Base-by-base conservation (phyloP, 441 rosid genomes). In the Macaranga tanarius region DNA sequence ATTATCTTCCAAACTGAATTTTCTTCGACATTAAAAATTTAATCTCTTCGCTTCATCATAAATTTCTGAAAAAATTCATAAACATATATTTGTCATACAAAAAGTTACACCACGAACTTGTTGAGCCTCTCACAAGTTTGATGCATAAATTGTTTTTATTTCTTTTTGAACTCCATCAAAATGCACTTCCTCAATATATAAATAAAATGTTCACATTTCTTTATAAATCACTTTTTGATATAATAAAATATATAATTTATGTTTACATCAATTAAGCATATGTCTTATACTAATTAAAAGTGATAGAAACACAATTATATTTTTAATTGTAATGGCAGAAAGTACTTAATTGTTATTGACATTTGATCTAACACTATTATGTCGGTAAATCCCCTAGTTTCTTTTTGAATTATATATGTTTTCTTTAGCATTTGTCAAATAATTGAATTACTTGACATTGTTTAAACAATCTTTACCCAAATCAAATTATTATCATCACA, bases 221-320 rank as follows among this genome's bases (percentile, higher is more conserved):
- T 38, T 63, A 31, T 17, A 61, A 3, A 10, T 40, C 45, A 17
- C 44, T 47, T 61, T 61, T 61, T 2, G 26, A 11, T 44, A 20
- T 42, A 63, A 19, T 19, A 40, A 42, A 63, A 4, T 42, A 42
- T 42, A 42, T 42, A 63, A 4, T 62, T 20, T 40, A 20, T 40
- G 52, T 40, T 63, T 4, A 40, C 45, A 63, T 42, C 67, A 42
- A 62, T 1, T 42, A n/a, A 40, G 20, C 31, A 40, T 42, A 42
- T 9, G 20, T 44, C 19, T 6, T 12, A 44, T 0, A 44, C 16
- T 44, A 3, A 63, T 63, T 63, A 63, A 63, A 63, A 52, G 44
- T 63, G 52, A 63, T 20, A n/a, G 67, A 63, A 63, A 63, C 28
- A 62, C 47, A 62, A 62, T 2, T 38, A 61, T 62, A 62, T 62